A percentile compares a stretch with the other conserved stretches of the same genome.
These are phyloP conservation scores for Cladosporium sp. DNA, from an alignment of 2,329 filamentous ascomycete genomes.

Conservation along the genomic window DNA sequence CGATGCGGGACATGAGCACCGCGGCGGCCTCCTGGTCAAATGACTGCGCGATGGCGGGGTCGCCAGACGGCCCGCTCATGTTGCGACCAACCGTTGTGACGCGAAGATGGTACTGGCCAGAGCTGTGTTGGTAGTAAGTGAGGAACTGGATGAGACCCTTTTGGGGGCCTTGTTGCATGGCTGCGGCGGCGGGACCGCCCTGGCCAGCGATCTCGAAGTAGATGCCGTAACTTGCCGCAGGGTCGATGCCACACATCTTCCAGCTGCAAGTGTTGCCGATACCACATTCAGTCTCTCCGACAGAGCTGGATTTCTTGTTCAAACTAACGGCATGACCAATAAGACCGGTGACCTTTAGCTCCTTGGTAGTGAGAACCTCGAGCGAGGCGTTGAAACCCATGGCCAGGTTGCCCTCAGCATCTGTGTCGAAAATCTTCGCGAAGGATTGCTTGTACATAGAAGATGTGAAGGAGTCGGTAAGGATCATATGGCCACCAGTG, in stretches of 20 bases:
- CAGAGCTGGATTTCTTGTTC: constrained; percentile 96
- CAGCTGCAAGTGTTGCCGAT: constrained; percentile 98
- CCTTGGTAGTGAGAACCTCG: constrained; percentile 94
- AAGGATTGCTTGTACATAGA: constrained; percentile 99
- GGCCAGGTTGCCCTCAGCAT: constrained; percentile 83
- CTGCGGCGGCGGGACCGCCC: constrained; percentile 62
- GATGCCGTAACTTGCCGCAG: constrained; percentile 84
- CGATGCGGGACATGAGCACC: constrained; percentile 97
- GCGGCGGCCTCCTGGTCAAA: constrained; percentile 98
- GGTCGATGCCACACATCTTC: constrained; percentile 99
- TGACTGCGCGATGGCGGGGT: constrained; percentile 89
- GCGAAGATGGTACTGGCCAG: constrained; percentile 89
- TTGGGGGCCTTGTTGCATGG: constrained; percentile 79
- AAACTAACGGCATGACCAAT: constrained; percentile 95
- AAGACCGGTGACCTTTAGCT: constrained; percentile 93
- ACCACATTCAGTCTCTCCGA: constrained; percentile 95
- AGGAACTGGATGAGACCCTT: constrained; percentile 97
- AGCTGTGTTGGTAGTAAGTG: constrained; percentile 97
- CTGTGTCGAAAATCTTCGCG: constrained; percentile 93
- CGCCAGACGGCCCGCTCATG: constrained; percentile 85
- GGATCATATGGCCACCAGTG: constrained; percentile 94
- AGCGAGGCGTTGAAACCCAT: constrained; percentile 98
- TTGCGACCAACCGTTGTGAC: constrained; percentile 91
- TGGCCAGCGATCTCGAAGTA: constrained; percentile 98
- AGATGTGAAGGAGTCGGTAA: constrained; percentile 96